These are phyloP conservation scores for Talaromyces sp. DNA, from an alignment of 2,329 filamentous ascomycete species.

Conservation along the genomic window DNA sequence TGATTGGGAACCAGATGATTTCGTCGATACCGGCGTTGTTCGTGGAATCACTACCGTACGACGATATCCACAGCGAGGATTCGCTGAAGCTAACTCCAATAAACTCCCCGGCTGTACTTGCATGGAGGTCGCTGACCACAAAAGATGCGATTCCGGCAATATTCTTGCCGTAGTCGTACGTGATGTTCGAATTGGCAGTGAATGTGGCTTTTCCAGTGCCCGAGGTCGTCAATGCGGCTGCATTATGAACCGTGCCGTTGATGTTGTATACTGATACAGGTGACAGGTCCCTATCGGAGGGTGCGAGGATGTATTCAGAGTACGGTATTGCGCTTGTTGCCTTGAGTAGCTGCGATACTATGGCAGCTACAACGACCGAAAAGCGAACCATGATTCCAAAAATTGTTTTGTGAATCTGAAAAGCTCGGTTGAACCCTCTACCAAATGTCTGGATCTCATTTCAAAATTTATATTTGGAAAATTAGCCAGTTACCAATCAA, in stretches of 20 bases:
- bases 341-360: neutral
- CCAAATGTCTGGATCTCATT: neutral
- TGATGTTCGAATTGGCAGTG: neutral
- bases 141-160: neutral
- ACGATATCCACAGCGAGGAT: slow-evolving; percentile 48
- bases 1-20: neutral
- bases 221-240: neutral
- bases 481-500: too few species aligned
- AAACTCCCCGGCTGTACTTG: slow-evolving; percentile 8
- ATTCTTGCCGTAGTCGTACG: neutral
- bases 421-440: neutral
- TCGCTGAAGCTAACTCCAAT: slow-evolving; percentile 42
- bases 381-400: neutral
- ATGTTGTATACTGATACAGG: neutral
- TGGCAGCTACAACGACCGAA: neutral
- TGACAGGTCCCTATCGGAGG: neutral
- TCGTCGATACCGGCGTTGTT: slow-evolving; percentile 45
- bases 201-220: neutral
- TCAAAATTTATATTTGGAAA: neutral
- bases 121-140: neutral
- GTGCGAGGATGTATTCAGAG: neutral
- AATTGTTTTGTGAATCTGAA: neutral
- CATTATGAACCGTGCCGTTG: neutral
- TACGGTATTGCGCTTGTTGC: neutral
- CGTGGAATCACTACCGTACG: slow-evolving; percentile 45